Evolutionary conservation across 257 asterid species (phyloP).

Genomic region (Parsonsia alboflavescens): DNA sequence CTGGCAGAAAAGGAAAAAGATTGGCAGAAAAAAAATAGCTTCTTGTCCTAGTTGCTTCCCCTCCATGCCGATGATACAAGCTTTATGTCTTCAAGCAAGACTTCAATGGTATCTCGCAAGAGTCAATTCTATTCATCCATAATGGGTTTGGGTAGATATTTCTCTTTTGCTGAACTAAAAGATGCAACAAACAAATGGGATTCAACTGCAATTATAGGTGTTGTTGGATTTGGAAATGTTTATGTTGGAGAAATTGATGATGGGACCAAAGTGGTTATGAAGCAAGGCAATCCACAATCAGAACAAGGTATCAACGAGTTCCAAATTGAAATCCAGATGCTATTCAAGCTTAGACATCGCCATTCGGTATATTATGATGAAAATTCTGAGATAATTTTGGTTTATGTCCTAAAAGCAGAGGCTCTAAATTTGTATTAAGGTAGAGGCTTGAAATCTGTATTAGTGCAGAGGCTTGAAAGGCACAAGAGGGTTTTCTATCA

Average conservation of each 20-base stretch:
- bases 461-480: no score
- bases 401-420: slow-evolving; percentile 29
- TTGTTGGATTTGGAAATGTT: slow-evolving; percentile 87
- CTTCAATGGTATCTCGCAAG: slow-evolving; percentile 34
- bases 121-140: slow-evolving; percentile 45
- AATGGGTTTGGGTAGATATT: slow-evolving; percentile 41
- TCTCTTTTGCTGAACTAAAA: no score
- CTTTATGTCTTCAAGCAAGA: slow-evolving; percentile 15
- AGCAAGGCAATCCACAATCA: no score
- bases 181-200: no score
- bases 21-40: slow-evolving; percentile 68
- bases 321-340: slow-evolving; percentile 81
- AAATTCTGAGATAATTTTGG: slow-evolving; percentile 80
- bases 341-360: slow-evolving; percentile 47
- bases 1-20: slow-evolving; percentile 92
- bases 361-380: slow-evolving; percentile 60
- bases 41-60: slow-evolving; percentile 92
- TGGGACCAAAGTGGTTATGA: slow-evolving; percentile 38
- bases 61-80: slow-evolving; percentile 50
- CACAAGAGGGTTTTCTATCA: no score
- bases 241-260: slow-evolving; percentile 60
- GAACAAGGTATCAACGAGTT: slow-evolving; percentile 2
- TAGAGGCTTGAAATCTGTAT: no score
- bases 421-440: no score
- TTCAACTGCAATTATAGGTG: slow-evolving; percentile 51